phyloP scores from a whole-genome alignment of 768 basidiomycete species.

The Porpolomopsis calyptriformis region DNA sequence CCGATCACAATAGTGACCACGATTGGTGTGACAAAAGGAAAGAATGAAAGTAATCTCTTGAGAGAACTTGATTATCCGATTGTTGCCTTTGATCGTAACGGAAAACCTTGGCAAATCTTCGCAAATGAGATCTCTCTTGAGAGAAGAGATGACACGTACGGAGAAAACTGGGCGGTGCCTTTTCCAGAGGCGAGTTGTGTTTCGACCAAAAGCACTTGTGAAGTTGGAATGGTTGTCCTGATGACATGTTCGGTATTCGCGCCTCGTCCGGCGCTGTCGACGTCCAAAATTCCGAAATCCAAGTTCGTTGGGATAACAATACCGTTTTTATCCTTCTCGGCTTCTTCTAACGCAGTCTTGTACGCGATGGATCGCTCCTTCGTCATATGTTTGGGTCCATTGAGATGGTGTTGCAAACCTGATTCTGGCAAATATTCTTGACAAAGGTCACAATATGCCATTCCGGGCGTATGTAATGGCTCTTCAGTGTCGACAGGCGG shows the following conservation, averaged over 20 bases:
- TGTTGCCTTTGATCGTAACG: conserved; percentile 11
- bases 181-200: conserved; percentile 23
- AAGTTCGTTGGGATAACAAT: conserved; percentile 32
- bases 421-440: conserved; percentile 15
- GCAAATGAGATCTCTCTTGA: neutral
- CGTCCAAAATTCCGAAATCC: conserved; percentile 45
- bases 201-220: conserved; percentile 19
- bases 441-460: conserved; percentile 22
- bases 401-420: conserved; percentile 27
- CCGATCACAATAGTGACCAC: conserved; percentile 44
- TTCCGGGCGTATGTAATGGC: conserved; percentile 12
- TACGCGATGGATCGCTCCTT: conserved; percentile 30
- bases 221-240: conserved; percentile 22
- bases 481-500: conserved; percentile 23
- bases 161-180: conserved; percentile 14
- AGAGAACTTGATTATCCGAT: conserved; percentile 15
- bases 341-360: conserved; percentile 36
- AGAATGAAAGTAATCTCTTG: conserved; percentile 22
- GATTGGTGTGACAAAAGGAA: conserved; percentile 23
- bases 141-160: conserved; percentile 14
- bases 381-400: conserved; percentile 21
- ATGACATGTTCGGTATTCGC: conserved; percentile 13
- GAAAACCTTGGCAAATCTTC: conserved; percentile 16
- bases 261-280: conserved; percentile 19
- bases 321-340: conserved; percentile 46